Percentiles rank a stretch among this genome's conserved stretches.
These are phyloP conservation scores for Solanum paucissectum DNA, from an alignment of 257 asterid species.

Conservation along the genomic window DNA sequence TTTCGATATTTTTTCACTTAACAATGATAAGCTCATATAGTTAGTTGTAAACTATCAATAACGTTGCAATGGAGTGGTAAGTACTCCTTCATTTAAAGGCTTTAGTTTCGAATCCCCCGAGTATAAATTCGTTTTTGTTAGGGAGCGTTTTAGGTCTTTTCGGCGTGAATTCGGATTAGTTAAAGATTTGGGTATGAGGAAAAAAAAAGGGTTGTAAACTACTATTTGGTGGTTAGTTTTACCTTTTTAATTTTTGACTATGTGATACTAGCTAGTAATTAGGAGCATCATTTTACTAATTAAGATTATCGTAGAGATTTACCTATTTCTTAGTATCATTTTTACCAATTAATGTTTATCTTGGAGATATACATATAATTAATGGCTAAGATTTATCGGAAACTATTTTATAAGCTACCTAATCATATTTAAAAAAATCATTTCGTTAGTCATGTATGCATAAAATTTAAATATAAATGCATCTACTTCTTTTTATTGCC, in stretches of 20 bases:
- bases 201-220: too few species aligned
- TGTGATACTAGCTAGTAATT: not conserved
- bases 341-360: not conserved
- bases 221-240: not conserved
- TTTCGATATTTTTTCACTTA: not conserved
- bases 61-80: rapidly evolving
- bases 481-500: not conserved
- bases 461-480: not conserved
- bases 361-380: too few species aligned
- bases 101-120: rapidly evolving
- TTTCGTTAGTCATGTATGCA: not conserved
- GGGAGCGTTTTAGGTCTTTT: too few species aligned
- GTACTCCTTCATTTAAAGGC: too few species aligned
- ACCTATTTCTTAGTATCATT: too few species aligned
- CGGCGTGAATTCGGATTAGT: rapidly evolving
- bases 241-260: not conserved
- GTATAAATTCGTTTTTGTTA: not conserved
- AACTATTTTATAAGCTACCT: not conserved
- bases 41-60: too few species aligned
- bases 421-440: too few species aligned
- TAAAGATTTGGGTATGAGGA: too few species aligned
- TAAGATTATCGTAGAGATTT: not conserved
- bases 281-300: not conserved
- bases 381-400: not conserved
- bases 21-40: too few species aligned